Conservation (phyloP, 805 yeast species). For the Spathaspora boniae region DNA sequence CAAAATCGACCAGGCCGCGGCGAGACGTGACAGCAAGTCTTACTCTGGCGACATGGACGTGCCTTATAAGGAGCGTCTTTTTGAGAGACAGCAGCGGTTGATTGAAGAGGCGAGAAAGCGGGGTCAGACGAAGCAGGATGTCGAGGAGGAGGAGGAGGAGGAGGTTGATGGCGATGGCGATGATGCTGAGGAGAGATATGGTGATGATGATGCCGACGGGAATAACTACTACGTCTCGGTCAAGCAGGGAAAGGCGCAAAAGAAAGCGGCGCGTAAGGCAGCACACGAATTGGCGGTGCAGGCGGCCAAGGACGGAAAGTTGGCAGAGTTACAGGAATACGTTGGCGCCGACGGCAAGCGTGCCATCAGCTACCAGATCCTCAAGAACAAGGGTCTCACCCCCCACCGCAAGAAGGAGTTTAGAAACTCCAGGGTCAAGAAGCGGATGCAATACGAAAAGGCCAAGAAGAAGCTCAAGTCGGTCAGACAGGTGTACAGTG, state of each 20-base stretch:
- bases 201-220: constrained; percentile 45
- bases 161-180: constrained; percentile 47
- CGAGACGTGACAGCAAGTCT: constrained; percentile 49
- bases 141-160: constrained; percentile 52
- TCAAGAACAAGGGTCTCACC: constrained; percentile 94
- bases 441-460: constrained; percentile 93
- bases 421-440: constrained; percentile 95
- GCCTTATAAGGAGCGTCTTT: constrained; percentile 87
- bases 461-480: constrained; percentile 93
- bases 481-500: constrained; percentile 84
- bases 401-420: constrained; percentile 90
- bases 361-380: constrained; percentile 89
- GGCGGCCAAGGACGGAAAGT: constrained; percentile 82
- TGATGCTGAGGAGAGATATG: constrained; percentile 46
- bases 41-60: constrained; percentile 82
- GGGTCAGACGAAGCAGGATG: constrained; percentile 48
- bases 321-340: constrained; percentile 66
- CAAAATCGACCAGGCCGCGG: constrained; percentile 82
- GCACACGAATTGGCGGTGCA: constrained; percentile 69
- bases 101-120: constrained; percentile 85
- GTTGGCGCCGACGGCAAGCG: constrained; percentile 84
- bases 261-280: constrained; percentile 51
- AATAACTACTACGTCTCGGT: constrained; percentile 58
- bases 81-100: constrained; percentile 84
- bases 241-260: constrained; percentile 43